Conservation (phyloP, 1,284 basidiomycete genomes). For the Papiliotrema fonsecae region DNA sequence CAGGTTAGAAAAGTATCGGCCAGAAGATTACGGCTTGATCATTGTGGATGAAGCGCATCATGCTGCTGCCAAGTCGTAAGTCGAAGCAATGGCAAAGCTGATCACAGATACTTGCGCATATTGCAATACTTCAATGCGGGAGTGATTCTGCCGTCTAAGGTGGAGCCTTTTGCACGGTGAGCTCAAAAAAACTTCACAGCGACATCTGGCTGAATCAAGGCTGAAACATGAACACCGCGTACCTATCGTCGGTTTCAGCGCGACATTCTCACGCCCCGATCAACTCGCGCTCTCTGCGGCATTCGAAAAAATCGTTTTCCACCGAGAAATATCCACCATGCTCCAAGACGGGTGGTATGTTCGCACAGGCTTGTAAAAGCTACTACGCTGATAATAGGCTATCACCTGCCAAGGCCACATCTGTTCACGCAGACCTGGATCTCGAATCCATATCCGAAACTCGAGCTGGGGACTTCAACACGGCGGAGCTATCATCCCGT, state of each 20-base stretch:
- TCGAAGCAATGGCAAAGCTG: background rate
- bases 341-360: conserved; percentile 81
- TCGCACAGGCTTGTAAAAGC: background rate
- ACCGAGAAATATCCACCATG: conserved; percentile 89
- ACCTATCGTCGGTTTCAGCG: conserved; percentile 90
- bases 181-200: background rate
- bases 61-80: conserved; percentile 81
- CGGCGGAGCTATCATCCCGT: conserved; percentile 67
- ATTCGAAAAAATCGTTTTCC: conserved; percentile 89
- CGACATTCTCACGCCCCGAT: conserved; percentile 90
- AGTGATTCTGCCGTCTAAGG: conserved; percentile 23
- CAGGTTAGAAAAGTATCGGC: conserved; percentile 75
- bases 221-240: conserved; percentile 46
- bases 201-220: conserved; percentile 4
- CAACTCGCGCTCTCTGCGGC: conserved; percentile 81
- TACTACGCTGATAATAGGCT: conserved; percentile 56
- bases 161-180: conserved; percentile 20
- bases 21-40: conserved; percentile 66
- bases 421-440: conserved; percentile 68
- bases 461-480: conserved; percentile 68
- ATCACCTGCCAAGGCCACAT: conserved; percentile 74
- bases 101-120: conserved; percentile 31
- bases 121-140: conserved; percentile 41
- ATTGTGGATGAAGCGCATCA: conserved; percentile 95
- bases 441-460: conserved; percentile 61